These are phyloP conservation scores for Schwanniomyces yamadae DNA, from an alignment of 805 yeast genomes.

Conservation along the genomic window DNA sequence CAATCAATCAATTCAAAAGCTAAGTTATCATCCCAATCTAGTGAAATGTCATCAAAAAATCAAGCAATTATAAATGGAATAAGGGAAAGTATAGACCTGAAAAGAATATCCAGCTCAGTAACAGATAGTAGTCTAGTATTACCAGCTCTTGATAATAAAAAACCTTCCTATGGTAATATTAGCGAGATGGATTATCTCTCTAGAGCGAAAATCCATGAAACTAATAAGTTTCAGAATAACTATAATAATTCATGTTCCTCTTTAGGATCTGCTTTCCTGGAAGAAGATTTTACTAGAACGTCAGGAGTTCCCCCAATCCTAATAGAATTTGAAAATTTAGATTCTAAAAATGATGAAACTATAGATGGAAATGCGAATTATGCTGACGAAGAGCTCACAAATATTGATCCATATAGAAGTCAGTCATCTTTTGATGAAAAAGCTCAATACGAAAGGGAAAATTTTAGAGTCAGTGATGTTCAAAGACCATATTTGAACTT, in stretches of 20 bases:
- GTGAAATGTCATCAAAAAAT: constrained; percentile 17
- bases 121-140: constrained; percentile 1
- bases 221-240: background rate
- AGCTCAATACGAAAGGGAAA: no score
- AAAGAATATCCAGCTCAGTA: constrained; percentile 17
- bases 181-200: background rate
- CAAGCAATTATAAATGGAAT: constrained; percentile 28
- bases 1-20: constrained; percentile 30
- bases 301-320: constrained; percentile 3
- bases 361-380: no score
- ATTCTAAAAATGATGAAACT: no score
- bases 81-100: constrained; percentile 37
- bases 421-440: no score
- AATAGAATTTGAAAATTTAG: no score
- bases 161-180: background rate
- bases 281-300: background rate
- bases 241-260: constrained; percentile 26
- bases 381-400: background rate
- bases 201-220: background rate
- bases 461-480: no score
- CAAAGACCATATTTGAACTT: no score
- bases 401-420: background rate
- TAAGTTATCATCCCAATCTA: constrained; percentile 12
- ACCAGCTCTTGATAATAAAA: constrained; percentile 6
- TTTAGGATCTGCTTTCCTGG: constrained; percentile 25